A percentile compares a stretch with the other conserved stretches of the same genome.
phyloP scores from a whole-genome alignment of 176 grass and related monocot genomes.

The Phoenix roebelenii region DNA sequence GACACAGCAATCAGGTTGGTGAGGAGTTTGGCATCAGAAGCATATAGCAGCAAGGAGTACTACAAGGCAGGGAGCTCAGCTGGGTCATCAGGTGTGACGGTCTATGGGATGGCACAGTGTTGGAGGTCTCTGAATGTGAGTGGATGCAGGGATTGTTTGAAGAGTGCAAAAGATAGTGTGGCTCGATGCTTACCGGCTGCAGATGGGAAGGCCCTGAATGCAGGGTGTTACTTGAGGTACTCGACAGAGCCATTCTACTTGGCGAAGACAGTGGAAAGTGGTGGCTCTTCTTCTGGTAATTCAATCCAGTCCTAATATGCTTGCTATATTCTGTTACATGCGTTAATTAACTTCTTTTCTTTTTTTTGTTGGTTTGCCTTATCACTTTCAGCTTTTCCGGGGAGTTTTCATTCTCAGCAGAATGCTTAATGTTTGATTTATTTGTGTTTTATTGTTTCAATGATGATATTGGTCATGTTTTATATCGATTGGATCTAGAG shows the following conservation, averaged over 20 bases:
- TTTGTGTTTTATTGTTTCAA: too few relatives aligned
- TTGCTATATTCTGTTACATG: background rate
- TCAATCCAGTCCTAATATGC: conserved; percentile 2
- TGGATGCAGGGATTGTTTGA: conserved; percentile 47
- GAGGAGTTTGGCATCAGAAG: conserved; percentile 36
- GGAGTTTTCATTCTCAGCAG: too few relatives aligned
- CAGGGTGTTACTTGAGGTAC: conserved; percentile 79
- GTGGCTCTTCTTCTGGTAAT: conserved; percentile 33
- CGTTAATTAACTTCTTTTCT: too few relatives aligned
- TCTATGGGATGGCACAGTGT: conserved; percentile 70
- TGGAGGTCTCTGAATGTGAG: conserved; percentile 70
- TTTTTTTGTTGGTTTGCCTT: too few relatives aligned
- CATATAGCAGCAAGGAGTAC: conserved; percentile 14
- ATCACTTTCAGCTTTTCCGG: too few relatives aligned
- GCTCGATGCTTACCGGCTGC: conserved; percentile 41
- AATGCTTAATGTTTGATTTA: too few relatives aligned
- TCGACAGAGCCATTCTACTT: conserved; percentile 67
- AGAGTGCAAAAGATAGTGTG: conserved; percentile 26
- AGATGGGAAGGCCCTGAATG: conserved; percentile 45
- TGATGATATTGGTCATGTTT: too few relatives aligned
- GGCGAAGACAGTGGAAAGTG: background rate
- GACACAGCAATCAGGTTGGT: conserved; percentile 24
- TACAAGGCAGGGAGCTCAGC: conserved; percentile 11
- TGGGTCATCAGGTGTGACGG: background rate
- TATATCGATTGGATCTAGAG: too few relatives aligned